Percentiles rank a stretch among this genome's conserved stretches.
These are phyloP conservation scores for Spathaspora girioi DNA, from an alignment of 805 yeast genomes.

Conservation along the genomic window DNA sequence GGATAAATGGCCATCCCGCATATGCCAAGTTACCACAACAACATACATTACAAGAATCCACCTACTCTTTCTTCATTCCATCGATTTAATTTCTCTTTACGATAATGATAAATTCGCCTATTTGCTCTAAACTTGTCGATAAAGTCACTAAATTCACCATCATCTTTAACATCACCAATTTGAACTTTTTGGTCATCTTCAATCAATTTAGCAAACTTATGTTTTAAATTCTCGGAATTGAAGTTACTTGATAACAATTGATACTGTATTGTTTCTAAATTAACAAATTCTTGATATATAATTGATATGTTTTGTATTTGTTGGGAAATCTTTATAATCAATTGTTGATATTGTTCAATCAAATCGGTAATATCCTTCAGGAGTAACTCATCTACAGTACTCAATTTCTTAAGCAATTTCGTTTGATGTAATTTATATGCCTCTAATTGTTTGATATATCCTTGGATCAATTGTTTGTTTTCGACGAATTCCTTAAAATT, in stretches of 20 bases:
- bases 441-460: slow-evolving; percentile 24
- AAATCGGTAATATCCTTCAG: slow-evolving; percentile 8
- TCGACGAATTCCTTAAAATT: slow-evolving; percentile 22
- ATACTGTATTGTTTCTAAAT: slow-evolving; percentile 35
- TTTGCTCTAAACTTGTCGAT: slow-evolving; percentile 18
- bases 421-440: slow-evolving; percentile 15
- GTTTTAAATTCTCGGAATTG: slow-evolving; percentile 26
- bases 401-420: slow-evolving; percentile 10
- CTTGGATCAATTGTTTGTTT: slow-evolving; percentile 26
- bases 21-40: neutral
- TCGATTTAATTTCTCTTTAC: slow-evolving; percentile 35
- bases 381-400: slow-evolving; percentile 18
- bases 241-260: slow-evolving; percentile 34
- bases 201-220: slow-evolving; percentile 23
- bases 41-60: slow-evolving; percentile 20
- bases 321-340: slow-evolving; percentile 18
- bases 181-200: slow-evolving; percentile 15
- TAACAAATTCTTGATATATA: slow-evolving; percentile 28
- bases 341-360: slow-evolving; percentile 16
- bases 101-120: slow-evolving; percentile 29
- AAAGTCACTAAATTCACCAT: slow-evolving; percentile 13
- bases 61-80: slow-evolving; percentile 44
- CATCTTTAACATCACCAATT: slow-evolving; percentile 10
- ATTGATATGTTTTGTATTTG: slow-evolving; percentile 21
- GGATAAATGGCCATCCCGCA: too few relatives aligned